Evolutionary conservation across 2,329 filamentous ascomycete species (phyloP).

Genomic region (Trichophyton simii): DNA sequence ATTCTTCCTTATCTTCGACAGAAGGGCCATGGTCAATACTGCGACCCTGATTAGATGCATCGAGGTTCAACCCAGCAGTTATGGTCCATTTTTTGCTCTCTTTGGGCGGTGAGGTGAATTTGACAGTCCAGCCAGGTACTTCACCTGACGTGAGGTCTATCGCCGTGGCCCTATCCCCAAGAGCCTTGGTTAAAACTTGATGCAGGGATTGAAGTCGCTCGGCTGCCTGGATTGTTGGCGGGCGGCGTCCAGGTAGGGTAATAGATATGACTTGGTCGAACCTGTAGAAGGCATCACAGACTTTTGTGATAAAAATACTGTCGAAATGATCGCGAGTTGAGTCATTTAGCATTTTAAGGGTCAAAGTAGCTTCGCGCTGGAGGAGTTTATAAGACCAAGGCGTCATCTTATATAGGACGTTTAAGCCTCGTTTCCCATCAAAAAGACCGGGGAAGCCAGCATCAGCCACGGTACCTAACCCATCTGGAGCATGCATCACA

Average conservation of each 20-base stretch:
- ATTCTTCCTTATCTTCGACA: conserved; percentile 73
- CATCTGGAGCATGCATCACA: conserved; percentile 27
- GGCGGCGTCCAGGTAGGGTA: conserved; percentile 19
- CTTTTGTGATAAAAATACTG: conserved; percentile 60
- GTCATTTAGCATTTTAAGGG: conserved; percentile 63
- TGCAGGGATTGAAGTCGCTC: conserved; percentile 39
- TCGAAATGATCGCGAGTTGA: conserved; percentile 68
- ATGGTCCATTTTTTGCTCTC: conserved; percentile 17
- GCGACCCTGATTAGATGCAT: conserved; percentile 59
- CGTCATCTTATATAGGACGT: conserved; percentile 83
- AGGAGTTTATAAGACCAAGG: conserved; percentile 67
- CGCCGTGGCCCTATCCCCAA: conserved; percentile 60
- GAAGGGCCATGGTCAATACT: conserved; percentile 78
- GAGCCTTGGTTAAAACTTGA: conserved; percentile 53
- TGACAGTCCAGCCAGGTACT: conserved; percentile 37
- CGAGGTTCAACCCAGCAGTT: conserved; percentile 59
- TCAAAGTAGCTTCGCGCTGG: conserved; percentile 60
- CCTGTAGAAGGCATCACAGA: conserved; percentile 39
- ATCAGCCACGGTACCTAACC: conserved; percentile 21
- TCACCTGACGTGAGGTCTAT: conserved; percentile 45
- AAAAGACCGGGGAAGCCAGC: conserved; percentile 57
- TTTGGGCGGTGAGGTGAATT: conserved; percentile 24
- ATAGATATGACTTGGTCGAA: conserved; percentile 43
- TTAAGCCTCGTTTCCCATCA: conserved; percentile 61
- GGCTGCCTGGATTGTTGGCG: conserved; percentile 18